Evolutionary conservation across 2,329 filamentous ascomycete species (phyloP).

Genomic region (Metarhizium sp.): DNA sequence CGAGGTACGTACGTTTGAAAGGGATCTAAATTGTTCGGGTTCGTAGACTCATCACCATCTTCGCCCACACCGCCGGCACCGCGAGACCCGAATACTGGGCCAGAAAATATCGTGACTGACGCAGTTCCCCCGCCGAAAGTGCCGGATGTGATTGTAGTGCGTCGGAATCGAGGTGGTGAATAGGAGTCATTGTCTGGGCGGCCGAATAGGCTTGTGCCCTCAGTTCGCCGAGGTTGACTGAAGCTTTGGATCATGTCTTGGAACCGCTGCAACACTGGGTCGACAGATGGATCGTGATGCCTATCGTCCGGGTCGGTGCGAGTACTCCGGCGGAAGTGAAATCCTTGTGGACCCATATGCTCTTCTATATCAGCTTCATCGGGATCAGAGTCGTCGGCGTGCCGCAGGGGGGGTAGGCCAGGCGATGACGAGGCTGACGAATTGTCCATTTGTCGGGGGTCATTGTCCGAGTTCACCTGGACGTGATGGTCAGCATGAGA

Average conservation of each 20-base stretch:
- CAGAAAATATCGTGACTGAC: constrained; percentile 39
- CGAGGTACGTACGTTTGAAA: constrained; percentile 38
- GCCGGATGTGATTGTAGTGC: constrained; percentile 27
- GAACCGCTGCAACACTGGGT: constrained; percentile 32
- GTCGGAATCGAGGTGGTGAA: constrained; percentile 20
- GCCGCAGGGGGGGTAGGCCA: constrained; percentile 16
- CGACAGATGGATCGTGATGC: constrained; percentile 24
- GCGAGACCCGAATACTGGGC: constrained; percentile 17
- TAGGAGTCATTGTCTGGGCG: neutral
- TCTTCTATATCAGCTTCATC: constrained; percentile 52
- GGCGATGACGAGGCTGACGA: constrained; percentile 20
- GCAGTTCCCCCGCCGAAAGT: constrained; percentile 31
- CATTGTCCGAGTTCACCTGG: constrained; percentile 46
- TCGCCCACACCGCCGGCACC: neutral
- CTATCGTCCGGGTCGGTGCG: constrained; percentile 14
- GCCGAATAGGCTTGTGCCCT: neutral
- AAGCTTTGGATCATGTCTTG: constrained; percentile 34
- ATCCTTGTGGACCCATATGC: constrained; percentile 32
- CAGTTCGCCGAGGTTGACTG: constrained; percentile 9
- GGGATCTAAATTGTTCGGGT: constrained; percentile 22
- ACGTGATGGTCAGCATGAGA: constrained; percentile 8
- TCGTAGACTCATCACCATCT: constrained; percentile 4
- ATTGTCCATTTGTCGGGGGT: constrained; percentile 43
- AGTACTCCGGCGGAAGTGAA: constrained; percentile 29
- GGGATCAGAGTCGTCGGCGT: constrained; percentile 41